These are phyloP conservation scores for Lepiota venenata DNA, from an alignment of 768 basidiomycete genomes.

Conservation along the genomic window DNA sequence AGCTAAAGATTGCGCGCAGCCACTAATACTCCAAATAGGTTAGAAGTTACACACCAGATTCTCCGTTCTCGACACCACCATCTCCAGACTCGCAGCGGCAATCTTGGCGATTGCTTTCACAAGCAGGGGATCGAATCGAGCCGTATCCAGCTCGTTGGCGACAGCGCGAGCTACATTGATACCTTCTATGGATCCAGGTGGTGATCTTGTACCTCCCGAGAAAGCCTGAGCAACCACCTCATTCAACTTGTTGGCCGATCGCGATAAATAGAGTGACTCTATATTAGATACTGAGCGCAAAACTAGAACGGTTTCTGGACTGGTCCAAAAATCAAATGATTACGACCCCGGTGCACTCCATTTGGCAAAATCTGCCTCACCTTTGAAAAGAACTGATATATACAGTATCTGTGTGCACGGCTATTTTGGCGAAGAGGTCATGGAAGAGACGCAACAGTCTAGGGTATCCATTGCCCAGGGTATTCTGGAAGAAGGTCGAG, in stretches of 20 bases:
- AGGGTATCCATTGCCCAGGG: slow-evolving; percentile 83
- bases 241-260: slow-evolving; percentile 78
- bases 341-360: neutral
- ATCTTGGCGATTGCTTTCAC: slow-evolving; percentile 77
- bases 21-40: no score
- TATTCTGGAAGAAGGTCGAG: slow-evolving; percentile 89
- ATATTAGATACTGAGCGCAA: slow-evolving; percentile 81
- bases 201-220: slow-evolving; percentile 61
- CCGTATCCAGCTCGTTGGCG: slow-evolving; percentile 90
- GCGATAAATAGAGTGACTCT: slow-evolving; percentile 85
- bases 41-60: slow-evolving; percentile 49
- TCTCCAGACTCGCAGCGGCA: slow-evolving; percentile 66
- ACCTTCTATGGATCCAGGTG: slow-evolving; percentile 77
- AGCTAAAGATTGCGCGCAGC: neutral
- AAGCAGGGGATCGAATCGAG: slow-evolving; percentile 88
- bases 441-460: slow-evolving; percentile 88
- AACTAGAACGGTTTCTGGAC: slow-evolving; percentile 89
- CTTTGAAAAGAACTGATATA: slow-evolving; percentile 86
- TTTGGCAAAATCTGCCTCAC: slow-evolving; percentile 31
- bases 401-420: slow-evolving; percentile 92
- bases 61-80: slow-evolving; percentile 60
- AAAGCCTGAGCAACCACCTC: slow-evolving; percentile 80
- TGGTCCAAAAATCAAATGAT: slow-evolving; percentile 25
- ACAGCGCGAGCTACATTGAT: slow-evolving; percentile 71
- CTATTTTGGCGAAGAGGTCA: slow-evolving; percentile 94